Percentiles rank a stretch among this genome's conserved stretches.
These are phyloP conservation scores for Hyparrhenia diplandra DNA, from an alignment of 176 grass and related monocot genomes.

Conservation along the genomic window DNA sequence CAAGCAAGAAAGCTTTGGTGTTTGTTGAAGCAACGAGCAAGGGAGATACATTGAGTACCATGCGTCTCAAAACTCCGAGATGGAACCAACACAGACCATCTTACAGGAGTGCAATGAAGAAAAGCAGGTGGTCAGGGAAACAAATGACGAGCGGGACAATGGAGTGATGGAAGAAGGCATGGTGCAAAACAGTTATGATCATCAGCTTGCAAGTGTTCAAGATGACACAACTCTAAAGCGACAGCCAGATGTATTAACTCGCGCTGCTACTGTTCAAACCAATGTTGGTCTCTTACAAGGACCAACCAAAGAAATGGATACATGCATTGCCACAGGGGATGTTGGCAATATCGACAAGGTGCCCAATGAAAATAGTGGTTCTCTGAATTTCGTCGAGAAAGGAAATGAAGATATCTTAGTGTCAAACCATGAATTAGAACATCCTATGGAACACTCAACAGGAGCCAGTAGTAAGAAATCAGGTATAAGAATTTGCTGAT, in stretches of 20 bases:
- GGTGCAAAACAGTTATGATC: background rate
- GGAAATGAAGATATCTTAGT: background rate
- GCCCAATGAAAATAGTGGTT: background rate
- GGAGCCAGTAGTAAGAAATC: background rate
- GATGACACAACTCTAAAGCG: background rate
- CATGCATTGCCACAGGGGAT: background rate
- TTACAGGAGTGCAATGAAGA: background rate
- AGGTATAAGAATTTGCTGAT: conserved; percentile 11
- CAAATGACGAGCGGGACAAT: background rate
- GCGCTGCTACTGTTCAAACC: background rate
- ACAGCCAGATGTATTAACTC: background rate
- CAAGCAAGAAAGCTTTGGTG: background rate
- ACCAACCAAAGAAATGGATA: background rate
- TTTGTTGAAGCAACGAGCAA: background rate
- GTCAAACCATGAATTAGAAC: background rate
- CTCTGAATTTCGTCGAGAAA: background rate
- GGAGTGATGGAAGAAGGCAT: background rate
- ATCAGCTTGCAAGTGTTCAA: conserved; percentile 1
- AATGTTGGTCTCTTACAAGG: background rate
- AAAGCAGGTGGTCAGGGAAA: background rate
- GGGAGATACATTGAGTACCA: background rate
- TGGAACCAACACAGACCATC: background rate
- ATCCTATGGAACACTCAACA: background rate
- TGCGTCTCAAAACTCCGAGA: conserved; percentile 8
- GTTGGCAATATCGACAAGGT: background rate